Evolutionary conservation across 139 green algal genomes (phyloP).

Genomic region (Chlorella sp.): DNA sequence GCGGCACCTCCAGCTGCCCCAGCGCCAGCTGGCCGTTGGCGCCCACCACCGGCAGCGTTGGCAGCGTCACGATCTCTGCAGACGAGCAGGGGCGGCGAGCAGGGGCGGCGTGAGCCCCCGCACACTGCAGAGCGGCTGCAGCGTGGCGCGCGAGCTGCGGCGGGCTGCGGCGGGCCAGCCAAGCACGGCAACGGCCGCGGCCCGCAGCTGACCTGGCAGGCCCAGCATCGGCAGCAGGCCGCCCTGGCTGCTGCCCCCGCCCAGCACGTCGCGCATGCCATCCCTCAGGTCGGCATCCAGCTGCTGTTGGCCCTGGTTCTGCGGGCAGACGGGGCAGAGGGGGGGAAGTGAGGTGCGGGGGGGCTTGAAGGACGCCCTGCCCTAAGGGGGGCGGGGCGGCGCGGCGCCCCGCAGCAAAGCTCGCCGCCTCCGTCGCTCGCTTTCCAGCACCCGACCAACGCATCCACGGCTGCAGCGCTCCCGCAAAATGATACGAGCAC

Average conservation of each 20-base stretch:
- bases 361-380: too few species aligned
- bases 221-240: constrained; percentile 14
- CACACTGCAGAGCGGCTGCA: background rate
- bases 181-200: background rate
- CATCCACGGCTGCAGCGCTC: too few species aligned
- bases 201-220: constrained; percentile 9
- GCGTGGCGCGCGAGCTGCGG: background rate
- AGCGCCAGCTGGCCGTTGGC: constrained; percentile 6
- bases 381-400: too few species aligned
- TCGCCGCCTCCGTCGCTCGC: too few species aligned
- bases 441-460: too few species aligned
- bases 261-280: constrained; percentile 21
- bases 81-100: background rate
- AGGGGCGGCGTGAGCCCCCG: background rate
- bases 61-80: constrained; percentile 14
- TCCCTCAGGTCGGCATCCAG: constrained; percentile 21
- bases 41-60: constrained; percentile 17
- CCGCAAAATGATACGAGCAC: too few species aligned
- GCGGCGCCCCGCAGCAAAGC: too few species aligned
- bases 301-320: constrained; percentile 5
- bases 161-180: background rate
- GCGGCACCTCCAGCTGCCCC: constrained; percentile 6
- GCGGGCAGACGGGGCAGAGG: background rate
- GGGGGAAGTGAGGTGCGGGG: background rate
- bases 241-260: constrained; percentile 15